Evolutionary conservation across 768 basidiomycete species (phyloP), one percentile per base, ranked within the genome.

Genomic region (Podaxis carcinomalis): DNA sequence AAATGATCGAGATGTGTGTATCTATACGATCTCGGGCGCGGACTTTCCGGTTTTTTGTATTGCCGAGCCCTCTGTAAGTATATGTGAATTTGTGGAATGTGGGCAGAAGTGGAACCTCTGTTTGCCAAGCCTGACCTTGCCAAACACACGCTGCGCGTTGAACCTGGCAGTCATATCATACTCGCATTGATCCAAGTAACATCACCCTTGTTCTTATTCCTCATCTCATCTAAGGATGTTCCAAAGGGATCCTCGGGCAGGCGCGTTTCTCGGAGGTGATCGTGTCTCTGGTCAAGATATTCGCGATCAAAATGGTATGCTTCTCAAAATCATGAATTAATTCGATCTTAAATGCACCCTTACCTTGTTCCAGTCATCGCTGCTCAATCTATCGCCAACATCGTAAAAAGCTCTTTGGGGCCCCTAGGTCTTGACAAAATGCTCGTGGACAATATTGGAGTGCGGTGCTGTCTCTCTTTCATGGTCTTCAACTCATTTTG

Each of bases 381-480:
- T 49, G 96, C 95, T 50, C 89, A 92, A 70, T 89, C 96, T 5
- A 97, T 99, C 69, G 94, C 97, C 62, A 99, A 99, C 75, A 90
- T 98, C 68, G 87, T 99, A 42, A 97, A 95, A 83, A 96, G 92
- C 68, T 96, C 93, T 27, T 71, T 99, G 58, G 97, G 97, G 4
- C 97, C 97, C 7, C 80, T 98, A 57, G 96, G 96, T 39, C 86
- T 95, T 7, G 95, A 96, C 71, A 95, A 96, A 76, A 94, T 98
- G 96, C 82, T 97, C 59, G 95, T 98, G 14, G 95, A 98, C 74
- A 95, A 96, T 76, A 95, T 98, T 66, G 95, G 95, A 66, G 94
- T 95, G 70, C 69, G 89, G 77, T 56, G 36, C 42, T 32, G 11
- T 51, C 39, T 62, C 59, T 32, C 36, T 25, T 42, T 50, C 32